Conservation (phyloP, 208 protist species). For the Blechomonas ayalai region DNA sequence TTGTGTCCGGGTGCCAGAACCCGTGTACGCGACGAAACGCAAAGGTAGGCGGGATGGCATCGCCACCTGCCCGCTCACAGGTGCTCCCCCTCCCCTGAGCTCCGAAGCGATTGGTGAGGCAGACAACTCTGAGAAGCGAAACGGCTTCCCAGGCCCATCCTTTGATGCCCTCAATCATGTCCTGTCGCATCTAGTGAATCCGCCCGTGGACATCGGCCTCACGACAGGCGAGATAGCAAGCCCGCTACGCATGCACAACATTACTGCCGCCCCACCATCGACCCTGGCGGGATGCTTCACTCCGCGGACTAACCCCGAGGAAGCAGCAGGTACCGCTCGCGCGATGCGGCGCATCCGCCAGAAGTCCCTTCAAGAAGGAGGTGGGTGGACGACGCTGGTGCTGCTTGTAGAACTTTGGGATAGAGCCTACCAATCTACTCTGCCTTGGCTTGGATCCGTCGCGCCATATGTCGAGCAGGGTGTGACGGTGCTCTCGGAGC, state of each 20-base stretch:
- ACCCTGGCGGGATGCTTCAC: too few species aligned
- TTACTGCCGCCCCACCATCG: too few species aligned
- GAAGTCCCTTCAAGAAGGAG: neutral
- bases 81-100: neutral
- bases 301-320: too few species aligned
- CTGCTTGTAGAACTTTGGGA: neutral
- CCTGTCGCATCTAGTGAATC: too few species aligned
- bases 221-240: too few species aligned
- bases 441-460: neutral
- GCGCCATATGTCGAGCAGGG: neutral
- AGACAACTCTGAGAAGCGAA: neutral
- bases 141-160: neutral
- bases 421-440: neutral
- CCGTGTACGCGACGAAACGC: neutral
- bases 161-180: neutral
- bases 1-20: too few species aligned
- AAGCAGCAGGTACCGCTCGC: too few species aligned
- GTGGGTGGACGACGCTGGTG: neutral
- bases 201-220: too few species aligned
- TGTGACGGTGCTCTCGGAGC: neutral
- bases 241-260: too few species aligned
- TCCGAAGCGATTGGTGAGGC: neutral
- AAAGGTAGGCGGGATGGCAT: neutral
- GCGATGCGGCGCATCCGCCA: neutral
- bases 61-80: neutral